Percentiles rank a stretch among this genome's conserved stretches.
These are phyloP conservation scores for Patellifolia procumbens DNA, from an alignment of 179 eudicot genomes.

Conservation along the genomic window DNA sequence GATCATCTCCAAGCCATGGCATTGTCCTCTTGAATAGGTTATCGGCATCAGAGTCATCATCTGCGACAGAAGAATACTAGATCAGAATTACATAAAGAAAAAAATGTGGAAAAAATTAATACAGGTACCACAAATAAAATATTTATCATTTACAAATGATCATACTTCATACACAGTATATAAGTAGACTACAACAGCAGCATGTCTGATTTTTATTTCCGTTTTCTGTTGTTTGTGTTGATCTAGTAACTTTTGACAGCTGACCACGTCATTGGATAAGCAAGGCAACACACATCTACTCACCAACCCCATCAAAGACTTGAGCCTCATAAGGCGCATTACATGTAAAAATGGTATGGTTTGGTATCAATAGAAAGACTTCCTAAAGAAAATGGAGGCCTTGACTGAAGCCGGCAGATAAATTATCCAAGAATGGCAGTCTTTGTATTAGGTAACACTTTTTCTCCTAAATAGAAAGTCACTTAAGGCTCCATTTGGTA, in stretches of 20 bases:
- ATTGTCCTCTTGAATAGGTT: conserved; percentile 72
- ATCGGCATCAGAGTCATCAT: conserved; percentile 77
- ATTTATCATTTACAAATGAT: background rate
- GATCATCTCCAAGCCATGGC: conserved; percentile 96
- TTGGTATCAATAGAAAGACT: background rate
- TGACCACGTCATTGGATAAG: background rate
- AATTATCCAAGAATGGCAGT: background rate
- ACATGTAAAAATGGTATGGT: background rate
- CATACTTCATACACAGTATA: no score
- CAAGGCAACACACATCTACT: background rate
- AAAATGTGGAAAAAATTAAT: background rate
- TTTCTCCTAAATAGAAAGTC: background rate
- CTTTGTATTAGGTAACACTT: background rate
- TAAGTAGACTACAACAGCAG: background rate
- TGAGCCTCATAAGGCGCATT: background rate
- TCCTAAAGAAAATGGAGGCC: background rate
- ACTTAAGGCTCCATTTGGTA: background rate
- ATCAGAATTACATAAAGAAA: background rate
- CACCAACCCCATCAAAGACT: background rate
- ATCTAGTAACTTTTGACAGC: background rate
- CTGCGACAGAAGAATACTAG: conserved; percentile 37
- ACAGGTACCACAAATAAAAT: background rate
- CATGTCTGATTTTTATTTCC: background rate
- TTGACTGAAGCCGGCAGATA: background rate
- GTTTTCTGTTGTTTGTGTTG: background rate